Percentiles rank a stretch among this genome's conserved stretches.
Evolutionary conservation across 306 rosid genomes (phyloP).

Genomic region (Castanopsis chinensis): DNA sequence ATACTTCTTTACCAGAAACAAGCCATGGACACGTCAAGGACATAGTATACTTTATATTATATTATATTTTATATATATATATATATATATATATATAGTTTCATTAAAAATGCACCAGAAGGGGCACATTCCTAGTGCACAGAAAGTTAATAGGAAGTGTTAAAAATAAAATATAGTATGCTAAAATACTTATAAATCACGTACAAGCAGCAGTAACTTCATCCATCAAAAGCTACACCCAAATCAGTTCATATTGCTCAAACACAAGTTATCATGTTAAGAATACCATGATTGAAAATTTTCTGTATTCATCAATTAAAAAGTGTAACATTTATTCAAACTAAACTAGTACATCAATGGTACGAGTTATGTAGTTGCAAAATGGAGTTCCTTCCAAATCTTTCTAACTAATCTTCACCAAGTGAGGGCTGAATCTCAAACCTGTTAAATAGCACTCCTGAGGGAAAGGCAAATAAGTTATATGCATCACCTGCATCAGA

Average conservation of each 20-base stretch:
- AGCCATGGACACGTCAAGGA: too few relatives aligned
- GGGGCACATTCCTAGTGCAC: too few relatives aligned
- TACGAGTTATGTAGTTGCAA: slow-evolving; percentile 54
- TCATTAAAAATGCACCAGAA: too few relatives aligned
- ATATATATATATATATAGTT: too few relatives aligned
- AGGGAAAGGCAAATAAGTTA: slow-evolving; percentile 94
- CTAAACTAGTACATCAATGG: background rate
- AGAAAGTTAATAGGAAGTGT: too few relatives aligned
- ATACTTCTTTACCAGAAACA: too few relatives aligned
- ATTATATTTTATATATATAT: too few relatives aligned
- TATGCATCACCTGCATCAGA: slow-evolving; percentile 63
- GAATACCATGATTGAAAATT: background rate
- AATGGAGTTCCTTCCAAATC: slow-evolving; percentile 53
- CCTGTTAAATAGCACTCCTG: slow-evolving; percentile 97
- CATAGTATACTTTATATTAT: background rate
- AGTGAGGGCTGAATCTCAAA: slow-evolving; percentile 68
- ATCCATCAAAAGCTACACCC: background rate
- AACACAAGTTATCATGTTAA: background rate
- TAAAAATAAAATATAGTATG: too few relatives aligned
- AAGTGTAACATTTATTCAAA: background rate
- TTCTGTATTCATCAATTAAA: background rate
- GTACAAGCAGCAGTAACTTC: background rate
- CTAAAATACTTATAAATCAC: background rate
- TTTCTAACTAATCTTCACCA: slow-evolving; percentile 59
- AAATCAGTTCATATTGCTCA: background rate